Base-by-base conservation (phyloP, 805 yeast species). In the Teunomyces funiuensis region DNA sequence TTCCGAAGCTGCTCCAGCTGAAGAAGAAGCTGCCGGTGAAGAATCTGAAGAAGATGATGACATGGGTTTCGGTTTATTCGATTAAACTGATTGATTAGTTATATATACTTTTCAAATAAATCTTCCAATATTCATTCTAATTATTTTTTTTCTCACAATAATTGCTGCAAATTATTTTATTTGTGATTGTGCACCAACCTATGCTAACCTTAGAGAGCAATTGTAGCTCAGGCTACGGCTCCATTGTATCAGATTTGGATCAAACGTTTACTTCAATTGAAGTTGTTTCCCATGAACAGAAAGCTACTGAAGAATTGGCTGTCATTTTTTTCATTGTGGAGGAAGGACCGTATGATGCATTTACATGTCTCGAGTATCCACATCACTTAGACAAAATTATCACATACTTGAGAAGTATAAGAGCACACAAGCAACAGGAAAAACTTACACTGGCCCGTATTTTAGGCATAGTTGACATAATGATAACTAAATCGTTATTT, bases 21-120 rank as follows among this genome's bases (percentile, higher is more conserved):
- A 76, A 47, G 88, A 77, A 53, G 89, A 76, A 46, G 88, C 82
- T 52, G 86, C 78, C 40, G 90, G 74, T 46, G 95, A 74, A 61
- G 88, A 74, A 57, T 89, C 77, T 57, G 65, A 57, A 43, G 93
- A 79, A 55, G 85, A 78, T 69, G 79, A 83, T 53, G 96, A 88
- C 81, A 88, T 91, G 97, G 98, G 97, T 60, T 85, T 90, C 89
- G 98, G 97, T 79, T 80, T 91, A 73, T 91, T 91, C 83, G 99
- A 89, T 81, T 91, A 91, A 80, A 63, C 73, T 45, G 33, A 17
- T 43, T 28, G 33, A 37, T 26, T 19, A 25, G 14, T 28, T 23
- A 33, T 16, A 16, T 29, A 42, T 16, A n/a, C 14, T 28, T 36
- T 8, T 28, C 31, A 18, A 31, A 31, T 31, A 19, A 37, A 7